A percentile compares a stretch with the other conserved stretches of the same genome.
Conservation (phyloP, 345 rosid species). For the Cochlearia excelsa region DNA sequence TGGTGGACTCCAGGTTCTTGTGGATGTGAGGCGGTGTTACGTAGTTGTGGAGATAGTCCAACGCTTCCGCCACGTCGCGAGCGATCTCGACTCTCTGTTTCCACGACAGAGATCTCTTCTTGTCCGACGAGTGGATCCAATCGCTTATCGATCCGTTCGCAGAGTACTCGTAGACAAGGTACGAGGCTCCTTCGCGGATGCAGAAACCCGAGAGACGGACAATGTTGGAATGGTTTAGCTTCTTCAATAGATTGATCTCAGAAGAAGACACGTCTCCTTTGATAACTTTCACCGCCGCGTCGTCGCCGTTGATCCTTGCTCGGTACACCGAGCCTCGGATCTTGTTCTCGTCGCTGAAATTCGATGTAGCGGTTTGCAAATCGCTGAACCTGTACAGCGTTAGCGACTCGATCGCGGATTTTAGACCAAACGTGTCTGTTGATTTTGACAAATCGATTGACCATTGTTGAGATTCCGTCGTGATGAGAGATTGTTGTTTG, state of each 20-base stretch:
- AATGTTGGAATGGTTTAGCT: constrained; percentile 72
- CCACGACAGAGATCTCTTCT: constrained; percentile 54
- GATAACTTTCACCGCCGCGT: constrained; percentile 75
- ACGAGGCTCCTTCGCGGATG: constrained; percentile 63
- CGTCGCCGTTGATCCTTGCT: constrained; percentile 65
- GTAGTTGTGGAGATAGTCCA: constrained; percentile 78
- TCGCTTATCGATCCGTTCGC: constrained; percentile 67
- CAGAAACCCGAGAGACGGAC: constrained; percentile 88
- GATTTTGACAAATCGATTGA: constrained; percentile 41
- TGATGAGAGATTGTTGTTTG: constrained; percentile 35
- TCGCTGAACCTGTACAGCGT: constrained; percentile 62
- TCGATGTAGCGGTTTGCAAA: constrained; percentile 53
- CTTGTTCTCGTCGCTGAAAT: constrained; percentile 53
- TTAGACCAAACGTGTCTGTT: constrained; percentile 36
- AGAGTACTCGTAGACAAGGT: constrained; percentile 74
- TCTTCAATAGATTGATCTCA: constrained; percentile 76
- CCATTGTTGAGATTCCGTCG: constrained; percentile 36
- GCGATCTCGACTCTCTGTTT: constrained; percentile 83
- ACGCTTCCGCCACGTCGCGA: constrained; percentile 63
- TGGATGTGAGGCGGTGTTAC: constrained; percentile 74
- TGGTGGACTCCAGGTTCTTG: constrained; percentile 77
- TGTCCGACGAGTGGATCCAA: constrained; percentile 49
- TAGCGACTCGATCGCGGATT: constrained; percentile 55
- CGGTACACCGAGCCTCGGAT: constrained; percentile 68
- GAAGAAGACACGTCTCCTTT: constrained; percentile 66